Conservation (phyloP, 2,329 filamentous ascomycete species). For the Paradendryphiella salina region DNA sequence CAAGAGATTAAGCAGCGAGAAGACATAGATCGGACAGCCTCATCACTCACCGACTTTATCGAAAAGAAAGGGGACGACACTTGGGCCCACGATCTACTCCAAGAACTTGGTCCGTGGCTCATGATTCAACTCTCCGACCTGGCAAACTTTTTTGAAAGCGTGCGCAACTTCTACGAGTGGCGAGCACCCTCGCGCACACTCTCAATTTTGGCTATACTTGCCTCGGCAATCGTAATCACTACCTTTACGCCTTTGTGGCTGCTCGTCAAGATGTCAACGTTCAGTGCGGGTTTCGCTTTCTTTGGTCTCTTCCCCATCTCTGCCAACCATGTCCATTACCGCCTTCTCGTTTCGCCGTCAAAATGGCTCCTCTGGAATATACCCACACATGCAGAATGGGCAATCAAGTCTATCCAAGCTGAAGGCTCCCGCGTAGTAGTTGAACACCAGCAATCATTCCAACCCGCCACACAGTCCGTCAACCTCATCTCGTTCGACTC, state of each 20-base stretch:
- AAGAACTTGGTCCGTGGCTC: constrained; percentile 38
- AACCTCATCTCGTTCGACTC: no score
- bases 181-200: constrained; percentile 35
- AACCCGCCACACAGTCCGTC: no score
- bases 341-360: constrained; percentile 42
- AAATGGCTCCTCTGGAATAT: constrained; percentile 46
- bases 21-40: constrained; percentile 35
- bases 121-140: constrained; percentile 45
- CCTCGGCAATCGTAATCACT: constrained; percentile 24
- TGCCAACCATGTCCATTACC: constrained; percentile 41
- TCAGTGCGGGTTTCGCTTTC: constrained; percentile 36
- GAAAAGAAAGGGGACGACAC: constrained; percentile 44
- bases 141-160: constrained; percentile 42
- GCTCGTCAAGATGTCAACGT: constrained; percentile 35
- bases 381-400: constrained; percentile 46
- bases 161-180: constrained; percentile 49
- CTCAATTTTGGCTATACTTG: constrained; percentile 30
- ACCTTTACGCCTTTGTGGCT: constrained; percentile 33
- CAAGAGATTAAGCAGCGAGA: constrained; percentile 39
- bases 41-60: constrained; percentile 43
- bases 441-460: neutral
- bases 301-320: constrained; percentile 45
- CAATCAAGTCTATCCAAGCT: constrained; percentile 38
- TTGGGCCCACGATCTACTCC: constrained; percentile 40
- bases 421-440: constrained; percentile 23